Conservation (phyloP, 73 alveolate species). For the Paramecium biaurelia region DNA sequence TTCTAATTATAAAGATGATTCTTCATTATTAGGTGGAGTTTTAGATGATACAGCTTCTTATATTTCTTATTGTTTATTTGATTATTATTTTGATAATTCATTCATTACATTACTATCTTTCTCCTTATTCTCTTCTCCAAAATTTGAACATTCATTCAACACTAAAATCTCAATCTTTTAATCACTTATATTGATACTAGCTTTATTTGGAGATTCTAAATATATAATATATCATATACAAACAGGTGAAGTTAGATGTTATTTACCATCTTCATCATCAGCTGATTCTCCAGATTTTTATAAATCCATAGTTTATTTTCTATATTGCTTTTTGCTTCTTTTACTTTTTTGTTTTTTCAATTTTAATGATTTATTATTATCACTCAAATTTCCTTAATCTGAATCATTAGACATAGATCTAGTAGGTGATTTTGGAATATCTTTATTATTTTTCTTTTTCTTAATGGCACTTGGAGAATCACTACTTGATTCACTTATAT, state of each 20-base stretch:
- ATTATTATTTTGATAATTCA: not conserved
- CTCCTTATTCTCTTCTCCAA: not conserved
- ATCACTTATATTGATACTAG: not conserved
- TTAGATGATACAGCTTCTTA: not conserved
- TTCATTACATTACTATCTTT: not conserved
- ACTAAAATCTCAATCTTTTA: not conserved
- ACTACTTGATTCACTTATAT: not conserved
- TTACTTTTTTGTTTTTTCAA: not conserved
- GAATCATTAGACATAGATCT: not conserved
- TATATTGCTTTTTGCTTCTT: not conserved
- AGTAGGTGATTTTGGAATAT: not conserved
- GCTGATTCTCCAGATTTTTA: not conserved
- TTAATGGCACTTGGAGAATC: not conserved
- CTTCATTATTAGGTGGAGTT: not conserved
- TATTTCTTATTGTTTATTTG: not conserved
- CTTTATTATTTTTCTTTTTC: not conserved
- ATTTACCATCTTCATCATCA: not conserved
- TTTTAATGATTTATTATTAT: not conserved
- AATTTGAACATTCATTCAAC: not conserved
- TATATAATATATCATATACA: not conserved
- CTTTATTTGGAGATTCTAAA: not conserved
- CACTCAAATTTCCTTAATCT: not conserved
- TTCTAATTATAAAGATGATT: not conserved
- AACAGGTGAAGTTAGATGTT: not conserved
- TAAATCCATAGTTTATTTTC: not conserved